Evolutionary conservation across 1,284 basidiomycete genomes (phyloP), one percentile per base, ranked within the genome.

Genomic region (Cryptococcus maquisensis): DNA sequence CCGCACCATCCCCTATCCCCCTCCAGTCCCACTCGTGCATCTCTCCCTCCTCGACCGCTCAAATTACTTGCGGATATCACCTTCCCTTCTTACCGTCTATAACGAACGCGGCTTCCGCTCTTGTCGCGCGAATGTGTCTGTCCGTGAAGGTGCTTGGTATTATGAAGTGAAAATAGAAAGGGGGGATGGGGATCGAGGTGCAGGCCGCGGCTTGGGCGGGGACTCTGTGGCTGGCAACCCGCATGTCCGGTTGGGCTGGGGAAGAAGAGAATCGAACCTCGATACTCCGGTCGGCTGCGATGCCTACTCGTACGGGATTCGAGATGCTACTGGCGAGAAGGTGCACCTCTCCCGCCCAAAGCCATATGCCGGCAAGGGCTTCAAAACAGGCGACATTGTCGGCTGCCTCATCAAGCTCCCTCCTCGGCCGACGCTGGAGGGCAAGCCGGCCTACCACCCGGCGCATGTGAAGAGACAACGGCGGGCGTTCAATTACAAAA

Each of bases 281-380:
- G 96, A 97, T 66, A 92, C 86, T 0, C 96, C 96, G 0, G 91
- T 86, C 8, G 96, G 96, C 0, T 79, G 93, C 16, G 95, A 98
- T 68, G 95, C 87, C 0, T 97, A 98, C 74, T 88, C 86, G 63
- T 98, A 98, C 71, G 92, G 86, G 3, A 81, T 88, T 61, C 84
- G 94, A 49, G 96, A 98, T 80, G 90, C 86, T 64, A 86, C 85
- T 0, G 95, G 96, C 9, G 90, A 97, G 55, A 92, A 90, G 74
- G 85, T 96, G 24, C 87, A 88, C 4, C 77, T 94, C 6, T 90
- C 92, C 0, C 82, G 90, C 44, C 86, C 87, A 9, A 81, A 83
- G 42, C 81, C 86, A 0, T 98, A 96, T 67, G 88, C 87, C 10
- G 78, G 79, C 28, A 65, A 61, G 28, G 61, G 84, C 0, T 95